Evolutionary conservation across 2,329 filamentous ascomycete species (phyloP).

Genomic region (Talaromyces sp.): DNA sequence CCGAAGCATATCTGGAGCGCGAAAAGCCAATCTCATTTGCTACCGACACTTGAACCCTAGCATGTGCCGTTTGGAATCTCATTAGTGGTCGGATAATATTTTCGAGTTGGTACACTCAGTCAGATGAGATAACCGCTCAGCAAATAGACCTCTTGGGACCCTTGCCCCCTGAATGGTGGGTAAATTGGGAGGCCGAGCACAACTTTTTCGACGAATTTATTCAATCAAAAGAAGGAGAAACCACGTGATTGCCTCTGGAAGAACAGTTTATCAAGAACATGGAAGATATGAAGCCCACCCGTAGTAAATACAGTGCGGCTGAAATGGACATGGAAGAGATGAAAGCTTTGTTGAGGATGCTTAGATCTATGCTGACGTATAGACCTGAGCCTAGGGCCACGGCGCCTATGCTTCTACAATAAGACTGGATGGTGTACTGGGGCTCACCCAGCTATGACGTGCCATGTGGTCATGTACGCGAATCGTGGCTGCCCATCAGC

Average conservation of each 20-base stretch:
- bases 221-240: not conserved
- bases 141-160: conserved; percentile 31
- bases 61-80: conserved; percentile 40
- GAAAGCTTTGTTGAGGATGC: conserved; percentile 23
- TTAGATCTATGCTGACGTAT: conserved; percentile 28
- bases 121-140: conserved; percentile 31
- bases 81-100: conserved; percentile 31
- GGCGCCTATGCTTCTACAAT: conserved; percentile 23
- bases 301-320: conserved; percentile 5
- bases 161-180: conserved; percentile 28
- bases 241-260: conserved; percentile 1
- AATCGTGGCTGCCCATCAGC: not conserved
- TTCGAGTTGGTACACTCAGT: conserved; percentile 22
- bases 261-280: conserved; percentile 19
- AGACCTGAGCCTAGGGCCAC: conserved; percentile 20
- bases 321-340: conserved; percentile 13
- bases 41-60: conserved; percentile 44
- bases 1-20: conserved; percentile 41
- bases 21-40: conserved; percentile 32
- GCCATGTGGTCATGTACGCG: not conserved
- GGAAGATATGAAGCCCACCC: conserved; percentile 20
- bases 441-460: conserved; percentile 20
- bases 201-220: not conserved
- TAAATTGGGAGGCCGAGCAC: conserved; percentile 21
- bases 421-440: conserved; percentile 30